Evolutionary conservation across 1,284 basidiomycete species (phyloP), one percentile per base, ranked within the genome.

Genomic region (Papiliotrema nemorosa): DNA sequence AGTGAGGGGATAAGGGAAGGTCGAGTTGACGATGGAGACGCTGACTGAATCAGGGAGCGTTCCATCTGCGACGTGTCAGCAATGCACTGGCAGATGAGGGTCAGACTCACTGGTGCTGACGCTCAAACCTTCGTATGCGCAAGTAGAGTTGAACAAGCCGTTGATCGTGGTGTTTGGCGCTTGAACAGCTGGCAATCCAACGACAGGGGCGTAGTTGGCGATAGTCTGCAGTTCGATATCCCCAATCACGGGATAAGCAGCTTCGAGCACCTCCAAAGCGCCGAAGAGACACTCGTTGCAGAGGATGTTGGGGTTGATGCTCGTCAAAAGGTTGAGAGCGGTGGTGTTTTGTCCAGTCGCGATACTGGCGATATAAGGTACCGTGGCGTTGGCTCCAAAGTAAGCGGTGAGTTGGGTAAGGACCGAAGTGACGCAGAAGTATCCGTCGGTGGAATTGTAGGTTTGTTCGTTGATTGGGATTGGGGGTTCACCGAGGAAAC

Each of bases 221-320:
- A 59, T 50, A 35, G 48, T 50, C 22, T 52, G 38, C 41, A 66
- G 24, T 34, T 53, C 44, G 41, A 56, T 43, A 40, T 58, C 61
- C 21, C 62, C 65, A 36, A 70, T 41, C 35, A 46, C 46, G 33
- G 73, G 71, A 50, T 62, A 69, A 29, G 53, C 51, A 40, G 63
- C 50, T 44, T 66, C 56, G 35, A 72, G 55, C 22, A 73, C 48
- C 27, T 63, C 59, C 40, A 67, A 47, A 18, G 60, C 66, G 33
- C 50, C 71, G 54, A 66, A 65, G 52, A 73, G 57, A 55, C 73
- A 74, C 42, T 72, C 69, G 55, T 62, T 63, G 65, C 73, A 74
- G 20, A 67, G 39, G 18, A 54, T 52, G 35, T 52, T 57, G 31
- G 57, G 55, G 27, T 63, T 58, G 50, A 63, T 59, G 3, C 43